Percentiles rank a stretch among this genome's conserved stretches.
Evolutionary conservation across 208 protist genomes (phyloP).

Genomic region (Strigomonas culicis): DNA sequence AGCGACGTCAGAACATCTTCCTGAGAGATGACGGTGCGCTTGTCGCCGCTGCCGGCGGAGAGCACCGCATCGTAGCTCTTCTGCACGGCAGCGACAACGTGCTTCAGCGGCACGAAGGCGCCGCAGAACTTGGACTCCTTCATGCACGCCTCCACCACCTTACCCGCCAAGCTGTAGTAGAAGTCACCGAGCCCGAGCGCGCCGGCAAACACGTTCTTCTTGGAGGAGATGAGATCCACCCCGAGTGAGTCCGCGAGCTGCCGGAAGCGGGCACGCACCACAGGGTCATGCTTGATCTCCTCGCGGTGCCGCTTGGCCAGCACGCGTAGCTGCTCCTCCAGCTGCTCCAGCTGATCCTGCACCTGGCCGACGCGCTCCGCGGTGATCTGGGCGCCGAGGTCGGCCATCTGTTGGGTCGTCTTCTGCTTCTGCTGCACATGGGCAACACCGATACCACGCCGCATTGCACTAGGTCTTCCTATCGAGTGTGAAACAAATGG

Average conservation of each 20-base stretch:
- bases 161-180: slow-evolving; percentile 80
- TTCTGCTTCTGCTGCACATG: slow-evolving; percentile 75
- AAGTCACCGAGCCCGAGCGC: slow-evolving; percentile 79
- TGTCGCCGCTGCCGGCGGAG: slow-evolving; percentile 8
- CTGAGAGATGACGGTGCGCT: slow-evolving; percentile 44
- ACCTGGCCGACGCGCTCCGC: slow-evolving; percentile 76
- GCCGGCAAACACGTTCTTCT: slow-evolving; percentile 82
- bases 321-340: slow-evolving; percentile 55
- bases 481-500: background rate
- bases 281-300: slow-evolving; percentile 74
- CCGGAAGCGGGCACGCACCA: slow-evolving; percentile 80
- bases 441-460: slow-evolving; percentile 77
- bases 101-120: slow-evolving; percentile 67
- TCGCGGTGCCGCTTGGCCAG: slow-evolving; percentile 60
- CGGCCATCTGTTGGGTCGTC: slow-evolving; percentile 74
- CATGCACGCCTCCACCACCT: slow-evolving; percentile 83
- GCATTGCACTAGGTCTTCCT: slow-evolving; percentile 32
- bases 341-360: slow-evolving; percentile 71
- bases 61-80: slow-evolving; percentile 40
- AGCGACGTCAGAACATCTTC: slow-evolving; percentile 69
- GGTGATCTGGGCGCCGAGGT: slow-evolving; percentile 82
- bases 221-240: slow-evolving; percentile 83
- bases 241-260: slow-evolving; percentile 86
- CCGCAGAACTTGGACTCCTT: slow-evolving; percentile 82
- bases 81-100: slow-evolving; percentile 57